Evolutionary conservation across 1,139 yeast genomes (phyloP).

Genomic region (Arxiozyma heterogenica): DNA sequence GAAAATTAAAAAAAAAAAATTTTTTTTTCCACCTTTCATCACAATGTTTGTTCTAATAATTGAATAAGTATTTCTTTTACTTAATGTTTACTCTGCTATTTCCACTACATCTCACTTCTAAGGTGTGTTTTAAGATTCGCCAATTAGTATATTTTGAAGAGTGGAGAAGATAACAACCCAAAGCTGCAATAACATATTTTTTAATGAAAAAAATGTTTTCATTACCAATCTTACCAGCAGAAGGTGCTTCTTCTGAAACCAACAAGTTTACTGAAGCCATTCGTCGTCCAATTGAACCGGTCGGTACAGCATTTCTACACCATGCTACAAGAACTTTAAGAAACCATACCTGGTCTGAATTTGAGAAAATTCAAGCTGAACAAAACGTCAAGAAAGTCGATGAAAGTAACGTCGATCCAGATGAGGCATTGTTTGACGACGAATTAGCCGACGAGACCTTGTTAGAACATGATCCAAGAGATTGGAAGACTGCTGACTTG

Average conservation of each 20-base stretch:
- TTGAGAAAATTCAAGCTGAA: conserved; percentile 87
- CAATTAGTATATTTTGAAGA: neutral
- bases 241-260: conserved; percentile 35
- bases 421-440: conserved; percentile 68
- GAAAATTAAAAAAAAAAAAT: no score
- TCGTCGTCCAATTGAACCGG: conserved; percentile 90
- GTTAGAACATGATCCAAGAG: conserved; percentile 87
- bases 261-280: conserved; percentile 54
- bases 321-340: conserved; percentile 94
- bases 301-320: conserved; percentile 90
- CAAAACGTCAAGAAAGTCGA: conserved; percentile 71
- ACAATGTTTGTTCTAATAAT: neutral
- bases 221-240: conserved; percentile 35
- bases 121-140: neutral
- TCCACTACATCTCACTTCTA: neutral
- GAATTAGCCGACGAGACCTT: conserved; percentile 61
- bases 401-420: conserved; percentile 56
- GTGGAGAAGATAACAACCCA: neutral
- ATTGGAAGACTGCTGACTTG: conserved; percentile 94
- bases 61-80: neutral
- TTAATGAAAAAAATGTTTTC: conserved; percentile 17
- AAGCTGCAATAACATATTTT: neutral
- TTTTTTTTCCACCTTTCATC: no score
- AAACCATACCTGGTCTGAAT: conserved; percentile 98
- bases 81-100: no score